phyloP scores from a whole-genome alignment of 306 rosid genomes.

The Cicer judaicum region DNA sequence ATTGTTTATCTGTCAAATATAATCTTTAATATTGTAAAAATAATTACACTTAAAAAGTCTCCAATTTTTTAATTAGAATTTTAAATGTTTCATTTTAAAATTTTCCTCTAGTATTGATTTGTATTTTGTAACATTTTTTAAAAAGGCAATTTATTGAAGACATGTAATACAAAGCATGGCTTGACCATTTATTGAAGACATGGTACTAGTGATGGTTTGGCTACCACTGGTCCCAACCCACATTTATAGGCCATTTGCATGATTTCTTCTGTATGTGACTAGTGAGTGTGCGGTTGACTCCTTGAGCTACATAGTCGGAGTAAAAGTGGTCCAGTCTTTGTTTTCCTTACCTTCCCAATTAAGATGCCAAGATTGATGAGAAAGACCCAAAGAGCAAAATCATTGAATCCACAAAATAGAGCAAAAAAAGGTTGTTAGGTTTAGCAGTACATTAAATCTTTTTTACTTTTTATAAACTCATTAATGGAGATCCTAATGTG shows the following conservation, averaged over 20 bases:
- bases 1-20: no score
- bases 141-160: constrained; percentile 42
- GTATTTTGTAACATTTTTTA: not conserved
- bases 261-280: constrained; percentile 29
- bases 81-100: no score
- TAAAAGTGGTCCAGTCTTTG: constrained; percentile 42
- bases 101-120: no score
- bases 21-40: no score
- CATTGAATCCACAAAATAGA: constrained; percentile 72
- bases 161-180: constrained; percentile 14
- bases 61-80: no score
- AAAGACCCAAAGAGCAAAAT: constrained; percentile 50
- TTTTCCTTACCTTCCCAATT: constrained; percentile 35
- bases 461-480: constrained; percentile 34
- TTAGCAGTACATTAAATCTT: constrained; percentile 26
- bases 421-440: constrained; percentile 60
- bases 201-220: constrained; percentile 40
- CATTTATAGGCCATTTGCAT: constrained; percentile 42
- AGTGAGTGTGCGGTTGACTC: constrained; percentile 41
- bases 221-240: constrained; percentile 58
- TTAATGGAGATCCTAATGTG: constrained; percentile 53
- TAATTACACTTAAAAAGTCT: no score
- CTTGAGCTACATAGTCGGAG: constrained; percentile 48
- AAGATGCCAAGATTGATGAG: constrained; percentile 22
- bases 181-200: constrained; percentile 7